These are phyloP conservation scores for Babesia caballi DNA, from an alignment of 169 alveolate species.

Conservation along the genomic window DNA sequence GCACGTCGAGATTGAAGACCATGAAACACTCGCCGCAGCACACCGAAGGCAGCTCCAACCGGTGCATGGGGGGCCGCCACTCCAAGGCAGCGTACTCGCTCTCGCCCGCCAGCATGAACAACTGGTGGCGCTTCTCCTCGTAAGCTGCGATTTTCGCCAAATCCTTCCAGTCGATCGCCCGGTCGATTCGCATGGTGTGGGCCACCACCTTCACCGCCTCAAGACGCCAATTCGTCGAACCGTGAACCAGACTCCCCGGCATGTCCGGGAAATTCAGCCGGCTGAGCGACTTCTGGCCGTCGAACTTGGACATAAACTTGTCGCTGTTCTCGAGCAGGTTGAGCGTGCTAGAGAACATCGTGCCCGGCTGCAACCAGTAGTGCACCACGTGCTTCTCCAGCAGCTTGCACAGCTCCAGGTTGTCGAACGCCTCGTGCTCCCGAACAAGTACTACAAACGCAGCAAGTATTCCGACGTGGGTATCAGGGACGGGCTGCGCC, in stretches of 20 bases:
- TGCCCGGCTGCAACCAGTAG: slow-evolving; percentile 77
- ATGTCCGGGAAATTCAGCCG: slow-evolving; percentile 68
- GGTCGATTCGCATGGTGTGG: slow-evolving; percentile 70
- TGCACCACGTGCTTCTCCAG: slow-evolving; percentile 60
- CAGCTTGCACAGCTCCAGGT: slow-evolving; percentile 16
- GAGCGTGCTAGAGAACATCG: slow-evolving; percentile 48
- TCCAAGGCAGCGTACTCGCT: slow-evolving; percentile 68
- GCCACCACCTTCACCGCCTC: slow-evolving; percentile 71
- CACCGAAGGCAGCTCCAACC: slow-evolving; percentile 58
- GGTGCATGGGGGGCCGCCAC: slow-evolving; percentile 68
- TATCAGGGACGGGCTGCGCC: slow-evolving; percentile 1
- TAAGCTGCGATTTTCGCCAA: slow-evolving; percentile 31
- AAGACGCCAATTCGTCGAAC: slow-evolving; percentile 66
- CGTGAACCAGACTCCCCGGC: slow-evolving; percentile 65
- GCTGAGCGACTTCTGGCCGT: slow-evolving; percentile 58
- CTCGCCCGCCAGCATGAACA: slow-evolving; percentile 66
- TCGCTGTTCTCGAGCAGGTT: slow-evolving; percentile 68
- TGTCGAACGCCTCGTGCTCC: slow-evolving; percentile 31
- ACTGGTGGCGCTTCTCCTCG: slow-evolving; percentile 71
- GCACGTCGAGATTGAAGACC: slow-evolving; percentile 69
- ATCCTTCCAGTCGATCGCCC: slow-evolving; percentile 54
- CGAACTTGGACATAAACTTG: slow-evolving; percentile 50
- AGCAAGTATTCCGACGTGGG: slow-evolving; percentile 48
- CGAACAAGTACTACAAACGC: slow-evolving; percentile 35
- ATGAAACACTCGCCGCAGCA: slow-evolving; percentile 69